A percentile compares a stretch with the other conserved stretches of the same genome.
Conservation (phyloP, 176 grass and related monocot species). For the Pontederia paniculata region DNA sequence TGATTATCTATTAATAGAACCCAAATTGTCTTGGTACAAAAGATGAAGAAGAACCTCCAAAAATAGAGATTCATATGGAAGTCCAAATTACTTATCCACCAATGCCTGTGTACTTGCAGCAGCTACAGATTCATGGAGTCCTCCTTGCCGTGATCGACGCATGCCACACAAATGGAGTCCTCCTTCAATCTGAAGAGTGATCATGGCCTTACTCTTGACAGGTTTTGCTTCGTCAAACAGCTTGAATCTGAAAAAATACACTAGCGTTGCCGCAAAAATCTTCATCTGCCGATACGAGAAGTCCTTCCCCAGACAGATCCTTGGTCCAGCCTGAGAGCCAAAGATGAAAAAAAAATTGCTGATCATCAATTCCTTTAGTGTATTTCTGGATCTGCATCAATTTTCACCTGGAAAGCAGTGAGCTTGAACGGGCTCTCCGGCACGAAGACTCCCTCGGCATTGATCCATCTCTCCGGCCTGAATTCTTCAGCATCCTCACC, state of each 20-base stretch:
- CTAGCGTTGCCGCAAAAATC: neutral
- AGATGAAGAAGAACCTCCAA: no score
- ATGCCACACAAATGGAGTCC: neutral
- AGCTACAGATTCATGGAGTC: no score
- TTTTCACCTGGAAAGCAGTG: conserved; percentile 30
- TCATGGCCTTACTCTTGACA: conserved; percentile 1
- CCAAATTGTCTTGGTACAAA: no score
- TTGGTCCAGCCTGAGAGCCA: neutral
- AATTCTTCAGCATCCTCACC: conserved; percentile 12
- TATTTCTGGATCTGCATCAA: no score
- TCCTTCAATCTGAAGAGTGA: conserved; percentile 6
- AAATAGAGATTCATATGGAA: no score
- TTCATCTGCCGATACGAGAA: conserved; percentile 1
- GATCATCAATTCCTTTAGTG: no score
- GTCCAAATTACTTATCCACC: no score
- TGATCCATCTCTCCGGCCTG: conserved; percentile 6
- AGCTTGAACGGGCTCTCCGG: conserved; percentile 18
- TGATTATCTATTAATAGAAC: no score
- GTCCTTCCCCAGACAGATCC: neutral
- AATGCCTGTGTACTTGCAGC: no score
- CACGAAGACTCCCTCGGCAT: conserved; percentile 10
- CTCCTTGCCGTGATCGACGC: neutral
- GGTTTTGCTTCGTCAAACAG: neutral
- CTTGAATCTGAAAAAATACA: neutral
- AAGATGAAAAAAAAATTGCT: neutral